Evolutionary conservation across 495 filamentous ascomycete species (phyloP), one percentile per base, ranked within the genome.

Genomic region (Penicillium canescens): DNA sequence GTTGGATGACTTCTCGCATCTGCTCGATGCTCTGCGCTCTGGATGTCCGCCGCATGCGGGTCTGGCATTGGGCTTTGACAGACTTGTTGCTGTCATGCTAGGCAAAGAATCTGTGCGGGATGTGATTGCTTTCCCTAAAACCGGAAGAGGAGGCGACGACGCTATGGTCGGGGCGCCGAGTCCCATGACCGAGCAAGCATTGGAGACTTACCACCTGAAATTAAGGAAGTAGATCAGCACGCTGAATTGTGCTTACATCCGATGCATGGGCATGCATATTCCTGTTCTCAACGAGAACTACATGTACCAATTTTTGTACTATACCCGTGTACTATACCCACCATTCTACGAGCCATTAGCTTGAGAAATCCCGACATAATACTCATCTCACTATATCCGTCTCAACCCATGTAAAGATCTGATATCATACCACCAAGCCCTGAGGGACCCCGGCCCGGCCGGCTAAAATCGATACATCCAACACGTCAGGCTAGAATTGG

Each of bases 1-100:
- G 13, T 61, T 97, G 7, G 71, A 73, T 2, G 86, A 95, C 40
- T 98, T 98, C 65, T 77, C 79, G 4, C 94, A 97, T 68, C 78
- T 98, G 3, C 77, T 98, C 8, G 80, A 89, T 46, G 91, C 90
- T 0, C 80, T 98, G 7, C 70, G 84, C 6, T 86, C 91, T 0
- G 94, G 94, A 4, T 98, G 94, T 81, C 95, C 94, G n/a, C 94
- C 94, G 1, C 94, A 98, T 70, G 93, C 94, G 0, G 94, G 94
- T 0, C 84, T 98, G 41, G 94, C 94, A 0, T 71, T 98, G 13
- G 94, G 94, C 0, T 96, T 96, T 62, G 94, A 98, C 63, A 84
- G 94, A 35, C 72, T 98, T 28, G 75, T 94, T n/a, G 85, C 94
- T 6, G 77, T 96, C 5, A 81, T 98, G 75, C 77, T 86, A 18